phyloP scores from a whole-genome alignment of 1,284 basidiomycete species.

The Irpex sp. region DNA sequence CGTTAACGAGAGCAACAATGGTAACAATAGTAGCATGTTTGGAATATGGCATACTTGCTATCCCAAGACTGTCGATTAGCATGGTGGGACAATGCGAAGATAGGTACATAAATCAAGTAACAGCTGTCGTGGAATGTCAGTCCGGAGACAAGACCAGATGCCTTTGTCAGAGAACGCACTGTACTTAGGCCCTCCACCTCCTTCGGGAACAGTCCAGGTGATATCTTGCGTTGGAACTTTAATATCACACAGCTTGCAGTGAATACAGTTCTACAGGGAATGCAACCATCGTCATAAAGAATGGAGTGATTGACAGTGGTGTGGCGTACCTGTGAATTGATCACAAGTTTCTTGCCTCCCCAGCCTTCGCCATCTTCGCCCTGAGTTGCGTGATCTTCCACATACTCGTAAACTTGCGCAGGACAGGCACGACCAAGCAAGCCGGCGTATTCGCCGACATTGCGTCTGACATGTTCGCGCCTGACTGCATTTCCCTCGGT shows the following conservation, averaged over 20 bases:
- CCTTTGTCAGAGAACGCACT: constrained; percentile 47
- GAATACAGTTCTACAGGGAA: constrained; percentile 70
- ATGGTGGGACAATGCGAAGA: background rate
- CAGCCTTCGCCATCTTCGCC: constrained; percentile 48
- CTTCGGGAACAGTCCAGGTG: constrained; percentile 92
- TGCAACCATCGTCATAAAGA: background rate
- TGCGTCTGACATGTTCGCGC: constrained; percentile 72
- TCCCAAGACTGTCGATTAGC: background rate
- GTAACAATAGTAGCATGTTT: no score
- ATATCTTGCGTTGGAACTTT: constrained; percentile 94
- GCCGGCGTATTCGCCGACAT: constrained; percentile 83
- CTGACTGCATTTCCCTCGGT: constrained; percentile 39
- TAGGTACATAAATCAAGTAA: background rate
- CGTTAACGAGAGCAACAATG: no score
- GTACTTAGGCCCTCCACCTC: constrained; percentile 92
- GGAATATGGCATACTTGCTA: no score
- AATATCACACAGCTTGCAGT: constrained; percentile 94
- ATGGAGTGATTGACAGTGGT: background rate
- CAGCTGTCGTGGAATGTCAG: background rate
- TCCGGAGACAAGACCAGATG: background rate
- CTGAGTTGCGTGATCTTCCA: constrained; percentile 55
- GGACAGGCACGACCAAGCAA: constrained; percentile 90
- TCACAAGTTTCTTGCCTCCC: constrained; percentile 88
- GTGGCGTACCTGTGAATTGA: constrained; percentile 83
- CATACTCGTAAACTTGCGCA: constrained; percentile 97